Evolutionary conservation across 495 filamentous ascomycete species (phyloP).

Genomic region (Neurospora discreta): DNA sequence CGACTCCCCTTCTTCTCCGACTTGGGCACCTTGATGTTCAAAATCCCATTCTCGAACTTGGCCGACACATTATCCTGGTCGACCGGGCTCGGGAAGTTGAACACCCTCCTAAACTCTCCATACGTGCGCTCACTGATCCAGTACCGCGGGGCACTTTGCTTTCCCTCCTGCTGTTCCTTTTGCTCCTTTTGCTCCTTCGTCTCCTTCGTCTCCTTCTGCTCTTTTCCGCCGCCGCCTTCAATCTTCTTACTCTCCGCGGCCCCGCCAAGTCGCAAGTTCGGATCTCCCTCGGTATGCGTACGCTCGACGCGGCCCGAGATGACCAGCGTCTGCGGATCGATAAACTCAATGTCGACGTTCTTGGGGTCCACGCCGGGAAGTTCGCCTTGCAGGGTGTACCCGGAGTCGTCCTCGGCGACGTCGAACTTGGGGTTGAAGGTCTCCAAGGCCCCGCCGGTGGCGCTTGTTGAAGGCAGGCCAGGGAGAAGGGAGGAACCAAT

Average conservation of each 20-base stretch:
- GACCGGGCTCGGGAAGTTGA: constrained; percentile 63
- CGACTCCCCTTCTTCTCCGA: constrained; percentile 33
- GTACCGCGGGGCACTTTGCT: constrained; percentile 41
- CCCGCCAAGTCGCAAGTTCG: constrained; percentile 13
- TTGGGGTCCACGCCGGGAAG: constrained; percentile 74
- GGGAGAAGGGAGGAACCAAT: constrained; percentile 15
- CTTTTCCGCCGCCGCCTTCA: constrained; percentile 10
- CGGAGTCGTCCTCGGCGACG: constrained; percentile 53
- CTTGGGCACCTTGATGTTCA: constrained; percentile 70
- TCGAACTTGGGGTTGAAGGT: constrained; percentile 51
- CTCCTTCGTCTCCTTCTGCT: not conserved
- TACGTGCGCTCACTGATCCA: constrained; percentile 75
- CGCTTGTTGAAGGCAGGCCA: not conserved
- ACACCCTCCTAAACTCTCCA: constrained; percentile 73
- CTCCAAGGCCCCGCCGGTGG: not conserved
- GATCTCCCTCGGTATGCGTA: constrained; percentile 35
- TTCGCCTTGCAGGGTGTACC: constrained; percentile 79
- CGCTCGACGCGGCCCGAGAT: constrained; percentile 59
- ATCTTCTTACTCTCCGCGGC: constrained; percentile 14
- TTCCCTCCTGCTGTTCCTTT: not conserved
- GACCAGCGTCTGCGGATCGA: constrained; percentile 63
- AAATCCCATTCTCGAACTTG: constrained; percentile 46
- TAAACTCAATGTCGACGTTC: constrained; percentile 76
- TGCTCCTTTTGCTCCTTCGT: not conserved
- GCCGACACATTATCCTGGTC: constrained; percentile 76